These are phyloP conservation scores for Neospora caninum DNA, from an alignment of 169 alveolate species.

Conservation along the genomic window DNA sequence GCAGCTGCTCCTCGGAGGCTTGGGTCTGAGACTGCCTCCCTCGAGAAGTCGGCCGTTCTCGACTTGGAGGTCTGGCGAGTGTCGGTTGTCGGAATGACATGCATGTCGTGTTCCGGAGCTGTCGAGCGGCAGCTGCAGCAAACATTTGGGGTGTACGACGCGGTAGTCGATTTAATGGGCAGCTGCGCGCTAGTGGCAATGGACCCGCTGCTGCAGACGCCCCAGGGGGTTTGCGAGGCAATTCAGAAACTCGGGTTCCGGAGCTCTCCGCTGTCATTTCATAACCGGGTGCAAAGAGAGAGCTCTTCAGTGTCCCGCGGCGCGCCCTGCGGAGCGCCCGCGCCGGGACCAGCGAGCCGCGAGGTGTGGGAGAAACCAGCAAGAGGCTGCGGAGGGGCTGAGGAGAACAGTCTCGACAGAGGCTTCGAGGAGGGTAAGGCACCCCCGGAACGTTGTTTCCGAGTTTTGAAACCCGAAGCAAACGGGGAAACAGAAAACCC, in stretches of 20 bases:
- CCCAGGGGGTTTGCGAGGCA: slow-evolving; percentile 42
- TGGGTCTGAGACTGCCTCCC: too few relatives aligned
- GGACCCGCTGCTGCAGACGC: neutral
- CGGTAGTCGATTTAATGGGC: slow-evolving; percentile 39
- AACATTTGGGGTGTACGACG: slow-evolving; percentile 26
- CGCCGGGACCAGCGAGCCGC: neutral
- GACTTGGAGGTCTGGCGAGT: slow-evolving; percentile 36
- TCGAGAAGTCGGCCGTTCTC: too few relatives aligned
- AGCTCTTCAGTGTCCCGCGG: neutral
- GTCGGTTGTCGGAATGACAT: slow-evolving; percentile 59
- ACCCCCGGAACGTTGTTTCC: too few relatives aligned
- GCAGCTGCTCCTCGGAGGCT: too few relatives aligned
- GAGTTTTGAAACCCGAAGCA: too few relatives aligned
- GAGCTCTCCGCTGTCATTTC: slow-evolving; percentile 24
- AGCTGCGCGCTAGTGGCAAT: slow-evolving; percentile 41
- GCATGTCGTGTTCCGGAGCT: slow-evolving; percentile 58
- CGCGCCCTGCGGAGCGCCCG: neutral
- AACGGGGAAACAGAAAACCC: neutral
- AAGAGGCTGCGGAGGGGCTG: too few relatives aligned
- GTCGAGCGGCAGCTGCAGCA: slow-evolving; percentile 26
- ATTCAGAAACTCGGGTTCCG: slow-evolving; percentile 48
- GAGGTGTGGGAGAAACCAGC: neutral
- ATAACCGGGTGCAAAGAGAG: neutral
- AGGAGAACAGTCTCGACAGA: too few relatives aligned
- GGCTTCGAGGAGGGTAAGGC: too few relatives aligned